Base-by-base conservation (phyloP, 2,329 filamentous ascomycete species). In the Penicillium rolfsii region DNA sequence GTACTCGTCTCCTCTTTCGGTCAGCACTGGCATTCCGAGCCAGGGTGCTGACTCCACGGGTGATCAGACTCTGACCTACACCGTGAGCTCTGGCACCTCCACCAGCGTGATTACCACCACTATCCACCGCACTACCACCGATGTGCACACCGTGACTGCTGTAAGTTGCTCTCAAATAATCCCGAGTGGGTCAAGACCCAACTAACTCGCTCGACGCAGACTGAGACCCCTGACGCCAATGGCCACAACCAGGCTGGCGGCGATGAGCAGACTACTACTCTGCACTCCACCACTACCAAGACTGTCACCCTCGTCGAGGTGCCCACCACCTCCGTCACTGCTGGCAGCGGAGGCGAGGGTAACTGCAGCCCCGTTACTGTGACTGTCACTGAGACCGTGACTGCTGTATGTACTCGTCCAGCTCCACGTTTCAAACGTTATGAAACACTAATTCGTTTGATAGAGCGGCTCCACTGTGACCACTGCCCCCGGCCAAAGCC, bases 1-100 rank as follows among this genome's bases (percentile, higher is more conserved):
- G 45, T 57, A 54, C 60, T 49, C 61, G 36, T 57, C 28, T 26
- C 56, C 69, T 38, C 56, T 65, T 38, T 64, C 69, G 52, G 61
- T 70, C 38, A 64, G 64, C 58, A 72, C 71, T 40, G 67, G 64
- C n/a, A 59, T 63, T 14, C 53, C 66, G 38, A 59, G 59, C 49
- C 61, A 50, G n/a, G 50, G 60, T 35, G 55, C 62, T 36, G 58
- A 43, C 26, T 49, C 67, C 52, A 67, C 67, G 28, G 60, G 65
- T 33, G 72, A 71, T 59, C 46, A 76, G 60, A 75, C 71, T 35
- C 41, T 79, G 45, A 78, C 77, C 52, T 79, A 79, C 71, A 79
- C 77, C n/a, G 55, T 76, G 35, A 74, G 74, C 38, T 64, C 73
- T 48, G 76, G 76, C 43, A 68, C 69, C 24, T 72, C 73, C 5